A percentile compares a stretch with the other conserved stretches of the same genome.
phyloP scores from a whole-genome alignment of 202 grass and related monocot genomes.

The Digitaria exilis region DNA sequence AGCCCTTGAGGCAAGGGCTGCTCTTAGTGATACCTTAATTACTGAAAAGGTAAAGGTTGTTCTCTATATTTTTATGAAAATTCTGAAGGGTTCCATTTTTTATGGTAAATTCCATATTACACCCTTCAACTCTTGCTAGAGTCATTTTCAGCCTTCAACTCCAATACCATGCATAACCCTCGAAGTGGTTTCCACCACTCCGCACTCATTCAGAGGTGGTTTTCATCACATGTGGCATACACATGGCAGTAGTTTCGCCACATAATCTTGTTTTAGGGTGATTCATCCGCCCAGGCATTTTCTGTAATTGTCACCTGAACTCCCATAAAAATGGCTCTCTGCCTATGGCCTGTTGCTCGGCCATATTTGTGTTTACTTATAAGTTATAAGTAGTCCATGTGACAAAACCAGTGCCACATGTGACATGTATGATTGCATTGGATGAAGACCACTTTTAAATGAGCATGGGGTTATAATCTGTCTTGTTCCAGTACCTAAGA shows the following conservation, averaged over 20 bases:
- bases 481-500: not conserved
- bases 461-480: not conserved
- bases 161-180: too few relatives aligned
- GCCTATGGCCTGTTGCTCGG: not conserved
- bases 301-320: not conserved
- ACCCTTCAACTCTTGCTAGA: not conserved
- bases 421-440: not conserved
- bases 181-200: too few relatives aligned
- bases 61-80: not conserved
- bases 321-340: not conserved
- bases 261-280: not conserved
- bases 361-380: not conserved
- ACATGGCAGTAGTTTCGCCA: not conserved
- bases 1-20: conserved; percentile 61
- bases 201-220: not conserved
- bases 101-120: not conserved
- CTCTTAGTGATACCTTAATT: conserved; percentile 37
- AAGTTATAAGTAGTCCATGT: not conserved
- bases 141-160: not conserved
- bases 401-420: not conserved
- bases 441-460: not conserved
- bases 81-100: not conserved
- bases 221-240: not conserved
- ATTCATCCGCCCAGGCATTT: not conserved
- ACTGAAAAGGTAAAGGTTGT: conserved; percentile 47